Evolutionary conservation across 495 filamentous ascomycete genomes (phyloP).

Genomic region (Rhizodiscina lignyota): DNA sequence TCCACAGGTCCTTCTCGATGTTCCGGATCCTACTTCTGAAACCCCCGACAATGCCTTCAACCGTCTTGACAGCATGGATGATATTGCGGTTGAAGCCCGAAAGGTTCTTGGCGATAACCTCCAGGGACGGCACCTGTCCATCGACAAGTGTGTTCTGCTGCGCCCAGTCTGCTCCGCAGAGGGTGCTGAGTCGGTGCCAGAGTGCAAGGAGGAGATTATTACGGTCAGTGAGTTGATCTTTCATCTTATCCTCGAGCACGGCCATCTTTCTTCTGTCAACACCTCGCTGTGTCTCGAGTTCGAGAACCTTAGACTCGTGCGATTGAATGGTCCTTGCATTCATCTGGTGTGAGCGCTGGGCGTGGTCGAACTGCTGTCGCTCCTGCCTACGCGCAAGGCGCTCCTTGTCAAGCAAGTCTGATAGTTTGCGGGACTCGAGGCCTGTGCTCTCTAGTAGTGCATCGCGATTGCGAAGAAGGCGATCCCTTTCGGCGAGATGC

Average conservation of each 20-base stretch:
- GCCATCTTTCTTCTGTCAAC: constrained; percentile 60
- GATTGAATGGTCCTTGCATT: constrained; percentile 65
- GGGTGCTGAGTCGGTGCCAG: constrained; percentile 71
- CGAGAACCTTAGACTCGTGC: constrained; percentile 66
- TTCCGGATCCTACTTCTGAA: constrained; percentile 66
- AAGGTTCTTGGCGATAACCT: constrained; percentile 58
- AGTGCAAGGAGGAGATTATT: constrained; percentile 72
- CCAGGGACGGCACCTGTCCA: constrained; percentile 58
- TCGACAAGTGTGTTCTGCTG: constrained; percentile 80
- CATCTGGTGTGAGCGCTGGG: constrained; percentile 72
- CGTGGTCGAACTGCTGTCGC: constrained; percentile 70
- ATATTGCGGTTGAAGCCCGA: constrained; percentile 81
- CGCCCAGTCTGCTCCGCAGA: constrained; percentile 86
- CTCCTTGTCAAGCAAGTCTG: constrained; percentile 84
- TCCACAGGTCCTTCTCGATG: constrained; percentile 78
- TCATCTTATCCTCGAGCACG: constrained; percentile 57
- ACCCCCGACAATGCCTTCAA: constrained; percentile 64
- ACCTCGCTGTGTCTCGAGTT: constrained; percentile 59
- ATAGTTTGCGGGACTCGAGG: constrained; percentile 69
- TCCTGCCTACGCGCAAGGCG: constrained; percentile 67
- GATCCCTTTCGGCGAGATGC: constrained; percentile 71
- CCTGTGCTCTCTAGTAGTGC: constrained; percentile 75
- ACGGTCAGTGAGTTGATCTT: constrained; percentile 75
- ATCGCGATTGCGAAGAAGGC: constrained; percentile 79
- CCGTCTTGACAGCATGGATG: constrained; percentile 66